A percentile compares a stretch with the other conserved stretches of the same genome.
phyloP scores from a whole-genome alignment of 169 alveolate genomes.

The Amoebophrya sp. region DNA sequence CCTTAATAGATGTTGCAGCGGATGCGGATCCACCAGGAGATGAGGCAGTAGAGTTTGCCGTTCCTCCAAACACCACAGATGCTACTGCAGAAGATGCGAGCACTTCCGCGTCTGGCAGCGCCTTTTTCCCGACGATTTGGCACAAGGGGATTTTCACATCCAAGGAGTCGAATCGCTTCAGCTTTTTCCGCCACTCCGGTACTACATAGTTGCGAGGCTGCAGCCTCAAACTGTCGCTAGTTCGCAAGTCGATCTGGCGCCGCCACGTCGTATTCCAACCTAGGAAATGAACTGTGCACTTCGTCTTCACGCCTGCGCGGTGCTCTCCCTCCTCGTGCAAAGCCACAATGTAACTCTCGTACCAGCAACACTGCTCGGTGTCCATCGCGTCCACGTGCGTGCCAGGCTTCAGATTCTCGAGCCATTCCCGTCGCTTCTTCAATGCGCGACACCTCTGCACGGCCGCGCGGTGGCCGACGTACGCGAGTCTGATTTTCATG shows the following conservation, averaged over 20 bases:
- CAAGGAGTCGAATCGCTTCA: not conserved
- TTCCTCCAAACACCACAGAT: no score
- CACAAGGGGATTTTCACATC: not conserved
- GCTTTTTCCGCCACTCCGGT: not conserved
- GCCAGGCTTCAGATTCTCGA: not conserved
- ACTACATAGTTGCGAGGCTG: conserved; percentile 3
- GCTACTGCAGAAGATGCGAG: no score
- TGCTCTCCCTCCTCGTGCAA: not conserved
- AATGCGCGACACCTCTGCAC: not conserved
- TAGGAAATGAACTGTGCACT: not conserved
- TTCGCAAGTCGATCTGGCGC: not conserved
- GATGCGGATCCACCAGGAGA: no score
- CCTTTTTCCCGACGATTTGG: not conserved
- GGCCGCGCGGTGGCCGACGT: not conserved
- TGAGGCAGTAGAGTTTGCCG: no score
- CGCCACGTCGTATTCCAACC: conserved; percentile 22
- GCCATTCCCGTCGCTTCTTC: conserved; percentile 3
- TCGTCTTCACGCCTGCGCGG: no score
- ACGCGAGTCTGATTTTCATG: no score
- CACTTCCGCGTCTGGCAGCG: no score
- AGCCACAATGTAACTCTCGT: not conserved
- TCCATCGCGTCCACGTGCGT: conserved; percentile 28
- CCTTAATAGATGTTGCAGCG: no score
- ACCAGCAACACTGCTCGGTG: not conserved
- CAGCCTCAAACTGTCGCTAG: not conserved